phyloP scores from a whole-genome alignment of 495 filamentous ascomycete genomes.

The Penicillium arizonense region DNA sequence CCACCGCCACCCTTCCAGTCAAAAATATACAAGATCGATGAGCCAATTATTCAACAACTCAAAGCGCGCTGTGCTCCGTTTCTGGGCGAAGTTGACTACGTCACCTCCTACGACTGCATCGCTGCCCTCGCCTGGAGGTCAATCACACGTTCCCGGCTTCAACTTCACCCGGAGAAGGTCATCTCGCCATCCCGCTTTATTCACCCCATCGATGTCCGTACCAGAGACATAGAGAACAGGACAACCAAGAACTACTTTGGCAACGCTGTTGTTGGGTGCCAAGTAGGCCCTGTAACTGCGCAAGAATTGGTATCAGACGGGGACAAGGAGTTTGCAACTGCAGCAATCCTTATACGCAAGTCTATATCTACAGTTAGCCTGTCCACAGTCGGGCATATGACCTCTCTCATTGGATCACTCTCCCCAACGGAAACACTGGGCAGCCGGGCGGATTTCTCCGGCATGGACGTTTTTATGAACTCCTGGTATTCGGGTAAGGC shows the following conservation, averaged over 20 bases:
- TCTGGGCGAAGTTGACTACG: conserved; percentile 16
- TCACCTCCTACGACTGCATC: conserved; percentile 28
- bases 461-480: conserved; percentile 27
- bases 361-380: conserved; percentile 12
- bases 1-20: conserved; percentile 4
- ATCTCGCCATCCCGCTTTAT: conserved; percentile 8
- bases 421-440: conserved; percentile 15
- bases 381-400: conserved; percentile 13
- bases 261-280: conserved; percentile 18
- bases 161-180: conserved; percentile 15
- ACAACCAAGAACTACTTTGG: conserved; percentile 24
- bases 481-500: conserved; percentile 22
- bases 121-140: conserved; percentile 23
- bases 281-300: conserved; percentile 13
- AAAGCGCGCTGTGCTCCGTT: conserved; percentile 8
- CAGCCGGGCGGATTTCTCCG: conserved; percentile 14
- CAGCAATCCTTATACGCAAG: conserved; percentile 20
- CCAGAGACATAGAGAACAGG: conserved; percentile 16
- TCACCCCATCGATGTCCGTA: conserved; percentile 25
- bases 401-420: conserved; percentile 14
- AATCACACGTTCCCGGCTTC: conserved; percentile 16
- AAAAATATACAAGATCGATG: conserved; percentile 18
- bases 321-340: conserved; percentile 10
- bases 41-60: conserved; percentile 4
- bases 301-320: conserved; percentile 7